Evolutionary conservation across 2,329 filamentous ascomycete genomes (phyloP), one percentile per base, ranked within the genome.

Genomic region (Colletotrichum incanum): DNA sequence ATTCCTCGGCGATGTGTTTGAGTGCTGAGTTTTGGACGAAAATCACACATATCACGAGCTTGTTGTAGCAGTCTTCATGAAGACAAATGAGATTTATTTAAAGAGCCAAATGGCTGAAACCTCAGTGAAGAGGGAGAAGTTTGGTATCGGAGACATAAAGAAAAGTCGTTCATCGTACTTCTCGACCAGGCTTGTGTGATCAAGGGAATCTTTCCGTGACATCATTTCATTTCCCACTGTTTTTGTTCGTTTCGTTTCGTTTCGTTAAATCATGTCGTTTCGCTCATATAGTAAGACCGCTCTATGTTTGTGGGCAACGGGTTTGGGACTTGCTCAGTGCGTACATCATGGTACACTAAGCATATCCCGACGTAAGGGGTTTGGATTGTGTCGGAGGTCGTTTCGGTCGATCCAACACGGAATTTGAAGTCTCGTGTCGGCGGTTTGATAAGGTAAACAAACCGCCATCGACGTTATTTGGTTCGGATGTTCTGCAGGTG

Each of bases 111-210:
- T 61, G 60, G 66, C 70, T 18, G 41, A 23, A 39, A 16, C 70
- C 70, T 70, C 70, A 37, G 8, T 43, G 4, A 61, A 55, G 70
- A 72, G 70, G 70, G 20, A 65, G 66, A 72, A 70, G 23, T 16
- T 49, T 64, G 65, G 60, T 70, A 59, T 72, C 39, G 1, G 67
- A 49, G 60, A 72, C 45, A 64, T 72, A 64, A 64, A 65, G 65
- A 49, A 70, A 50, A 70, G 31, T 61, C 65, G 54, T 70, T 55
- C 59, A 54, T 72, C 70, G 70, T 72, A 72, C 70, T 72, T 72
- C 70, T 28, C 65, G 41, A 47, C 18, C 31, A 59, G 52, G 20
- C 23, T 1, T 37, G 34, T 52, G 23, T 41, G 47, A 23, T 14
- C 47, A 60, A 65, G 55, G 60, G 67, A 43, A 54, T 60, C 28